Evolutionary conservation across 179 eudicot species (phyloP).

Genomic region (Corrigiola litoralis): DNA sequence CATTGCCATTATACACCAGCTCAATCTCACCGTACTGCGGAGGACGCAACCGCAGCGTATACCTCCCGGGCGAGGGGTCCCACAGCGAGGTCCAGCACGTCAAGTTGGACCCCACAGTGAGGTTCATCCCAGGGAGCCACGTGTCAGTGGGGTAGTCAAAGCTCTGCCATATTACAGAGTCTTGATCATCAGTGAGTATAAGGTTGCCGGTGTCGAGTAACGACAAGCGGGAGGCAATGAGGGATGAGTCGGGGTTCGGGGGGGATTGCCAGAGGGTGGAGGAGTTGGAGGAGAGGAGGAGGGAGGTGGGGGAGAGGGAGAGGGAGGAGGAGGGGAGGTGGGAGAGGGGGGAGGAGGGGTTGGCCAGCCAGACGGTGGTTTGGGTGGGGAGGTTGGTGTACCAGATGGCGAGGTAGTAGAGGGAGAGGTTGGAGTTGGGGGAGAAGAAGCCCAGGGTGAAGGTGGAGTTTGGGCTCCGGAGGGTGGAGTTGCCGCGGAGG

Average conservation of each 20-base stretch:
- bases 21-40: slow-evolving; percentile 68
- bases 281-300: slow-evolving; percentile 25
- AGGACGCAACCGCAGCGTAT: slow-evolving; percentile 47
- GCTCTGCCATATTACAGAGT: slow-evolving; percentile 55
- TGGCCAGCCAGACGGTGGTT: slow-evolving; percentile 75
- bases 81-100: slow-evolving; percentile 47
- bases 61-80: slow-evolving; percentile 68
- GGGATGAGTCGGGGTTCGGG: slow-evolving; percentile 25
- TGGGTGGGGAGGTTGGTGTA: slow-evolving; percentile 56
- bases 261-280: slow-evolving; percentile 41
- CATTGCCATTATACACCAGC: slow-evolving; percentile 29
- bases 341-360: slow-evolving; percentile 44
- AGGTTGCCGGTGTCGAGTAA: slow-evolving; percentile 57
- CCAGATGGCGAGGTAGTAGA: slow-evolving; percentile 62
- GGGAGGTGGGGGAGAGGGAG: slow-evolving; percentile 27
- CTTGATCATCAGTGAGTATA: slow-evolving; percentile 22
- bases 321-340: slow-evolving; percentile 29
- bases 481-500: slow-evolving; percentile 36
- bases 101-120: slow-evolving; percentile 27
- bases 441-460: slow-evolving; percentile 58
- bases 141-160: slow-evolving; percentile 76
- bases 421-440: slow-evolving; percentile 24
- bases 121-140: slow-evolving; percentile 85
- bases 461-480: slow-evolving; percentile 42
- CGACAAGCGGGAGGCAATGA: slow-evolving; percentile 19